Percentiles rank a stretch among this genome's conserved stretches.
Evolutionary conservation across 805 yeast genomes (phyloP).

Genomic region (Blastobotrys parvus): DNA sequence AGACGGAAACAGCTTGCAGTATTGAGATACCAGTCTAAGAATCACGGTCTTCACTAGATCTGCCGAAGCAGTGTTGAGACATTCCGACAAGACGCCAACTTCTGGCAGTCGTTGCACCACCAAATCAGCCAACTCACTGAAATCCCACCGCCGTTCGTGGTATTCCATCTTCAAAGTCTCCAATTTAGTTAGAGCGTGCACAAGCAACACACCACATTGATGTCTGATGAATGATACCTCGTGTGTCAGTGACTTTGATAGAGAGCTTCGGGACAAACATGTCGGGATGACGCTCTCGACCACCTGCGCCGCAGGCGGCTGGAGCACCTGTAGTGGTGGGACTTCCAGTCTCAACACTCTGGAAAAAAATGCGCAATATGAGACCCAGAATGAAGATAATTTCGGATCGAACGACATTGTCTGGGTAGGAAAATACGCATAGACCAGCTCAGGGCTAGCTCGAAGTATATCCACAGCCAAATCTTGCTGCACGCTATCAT

Average conservation of each 20-base stretch:
- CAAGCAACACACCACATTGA: conserved; percentile 51
- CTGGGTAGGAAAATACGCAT: conserved; percentile 42
- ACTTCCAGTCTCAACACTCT: conserved; percentile 51
- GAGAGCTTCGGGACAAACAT: conserved; percentile 47
- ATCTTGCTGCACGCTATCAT: conserved; percentile 53
- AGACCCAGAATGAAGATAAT: conserved; percentile 73
- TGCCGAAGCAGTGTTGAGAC: neutral
- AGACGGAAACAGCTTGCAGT: neutral
- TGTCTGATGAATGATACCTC: conserved; percentile 50
- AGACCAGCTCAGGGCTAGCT: conserved; percentile 58
- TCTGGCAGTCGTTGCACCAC: conserved; percentile 30
- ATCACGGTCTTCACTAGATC: neutral
- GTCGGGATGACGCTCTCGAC: conserved; percentile 57
- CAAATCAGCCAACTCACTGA: conserved; percentile 28
- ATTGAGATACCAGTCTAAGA: neutral
- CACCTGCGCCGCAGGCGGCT: conserved; percentile 33
- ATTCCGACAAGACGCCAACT: conserved; percentile 14
- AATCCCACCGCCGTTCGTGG: conserved; percentile 35
- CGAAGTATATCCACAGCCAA: conserved; percentile 44
- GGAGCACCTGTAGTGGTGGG: conserved; percentile 32
- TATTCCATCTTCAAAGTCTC: conserved; percentile 32
- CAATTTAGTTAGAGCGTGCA: conserved; percentile 48
- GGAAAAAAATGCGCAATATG: conserved; percentile 55
- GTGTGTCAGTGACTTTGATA: conserved; percentile 50
- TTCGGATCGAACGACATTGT: conserved; percentile 60